A percentile compares a stretch with the other conserved stretches of the same genome.
phyloP scores from a whole-genome alignment of 2,329 filamentous ascomycete genomes.

The Cladosporium austrohemisphaericum region DNA sequence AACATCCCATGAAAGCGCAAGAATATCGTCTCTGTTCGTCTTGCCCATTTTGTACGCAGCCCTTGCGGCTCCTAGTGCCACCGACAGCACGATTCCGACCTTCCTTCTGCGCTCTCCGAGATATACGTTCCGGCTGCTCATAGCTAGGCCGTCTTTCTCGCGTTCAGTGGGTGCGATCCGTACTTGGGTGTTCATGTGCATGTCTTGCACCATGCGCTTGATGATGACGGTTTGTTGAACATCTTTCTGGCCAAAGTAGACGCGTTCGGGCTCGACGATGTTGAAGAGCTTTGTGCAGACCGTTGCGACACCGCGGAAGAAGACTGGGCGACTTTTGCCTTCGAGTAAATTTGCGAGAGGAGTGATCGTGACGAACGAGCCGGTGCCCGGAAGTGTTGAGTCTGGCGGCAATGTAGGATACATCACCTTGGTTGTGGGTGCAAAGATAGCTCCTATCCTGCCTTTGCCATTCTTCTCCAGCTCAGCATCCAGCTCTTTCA shows the following conservation, averaged over 20 bases:
- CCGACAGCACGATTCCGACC: conserved; percentile 68
- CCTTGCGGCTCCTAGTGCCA: conserved; percentile 68
- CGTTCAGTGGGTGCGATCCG: conserved; percentile 71
- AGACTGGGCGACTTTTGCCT: conserved; percentile 81
- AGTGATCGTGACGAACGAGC: conserved; percentile 88
- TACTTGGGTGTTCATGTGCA: conserved; percentile 73
- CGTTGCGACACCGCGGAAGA: conserved; percentile 93
- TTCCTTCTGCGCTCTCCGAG: conserved; percentile 70
- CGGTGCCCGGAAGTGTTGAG: conserved; percentile 68
- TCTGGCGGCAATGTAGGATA: conserved; percentile 78
- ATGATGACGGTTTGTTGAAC: conserved; percentile 94
- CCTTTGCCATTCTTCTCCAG: conserved; percentile 48
- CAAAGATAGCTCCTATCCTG: conserved; percentile 77
- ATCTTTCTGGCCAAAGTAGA: conserved; percentile 97
- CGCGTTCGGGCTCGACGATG: conserved; percentile 70
- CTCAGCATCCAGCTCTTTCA: conserved; percentile 67
- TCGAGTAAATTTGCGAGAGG: conserved; percentile 79
- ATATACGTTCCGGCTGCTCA: conserved; percentile 93
- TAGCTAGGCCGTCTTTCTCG: conserved; percentile 76
- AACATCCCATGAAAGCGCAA: conserved; percentile 66
- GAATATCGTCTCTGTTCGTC: conserved; percentile 60
- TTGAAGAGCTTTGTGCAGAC: conserved; percentile 94
- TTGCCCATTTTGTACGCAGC: conserved; percentile 56
- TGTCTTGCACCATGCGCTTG: conserved; percentile 79
- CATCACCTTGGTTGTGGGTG: conserved; percentile 77